Evolutionary conservation across 192 early-diverging fungal genomes (phyloP).

Genomic region (Backusella luteola): DNA sequence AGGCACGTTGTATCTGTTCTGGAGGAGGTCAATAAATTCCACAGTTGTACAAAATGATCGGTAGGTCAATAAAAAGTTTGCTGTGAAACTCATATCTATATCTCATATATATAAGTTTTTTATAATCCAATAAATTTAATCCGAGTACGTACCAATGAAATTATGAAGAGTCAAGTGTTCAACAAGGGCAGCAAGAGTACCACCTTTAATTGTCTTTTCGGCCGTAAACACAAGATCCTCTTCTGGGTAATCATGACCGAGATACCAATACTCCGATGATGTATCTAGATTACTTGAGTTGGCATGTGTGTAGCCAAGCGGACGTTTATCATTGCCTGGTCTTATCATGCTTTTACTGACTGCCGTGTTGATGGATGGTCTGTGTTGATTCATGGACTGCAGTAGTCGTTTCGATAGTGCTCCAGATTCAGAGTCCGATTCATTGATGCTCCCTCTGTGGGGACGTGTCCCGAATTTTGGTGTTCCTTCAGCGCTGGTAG

Average conservation of each 20-base stretch:
- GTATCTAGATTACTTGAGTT: neutral
- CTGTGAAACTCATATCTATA: conserved; percentile 76
- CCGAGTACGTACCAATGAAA: conserved; percentile 23
- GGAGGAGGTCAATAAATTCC: conserved; percentile 76
- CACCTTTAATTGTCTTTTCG: conserved; percentile 87
- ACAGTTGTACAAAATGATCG: conserved; percentile 85
- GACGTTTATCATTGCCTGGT: neutral
- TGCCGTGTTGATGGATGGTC: conserved; percentile 1
- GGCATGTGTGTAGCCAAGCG: neutral
- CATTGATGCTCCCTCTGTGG: conserved; percentile 11
- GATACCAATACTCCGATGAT: conserved; percentile 70
- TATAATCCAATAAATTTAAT: no score
- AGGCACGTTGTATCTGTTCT: conserved; percentile 74
- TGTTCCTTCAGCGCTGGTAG: neutral
- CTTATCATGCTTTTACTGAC: neutral
- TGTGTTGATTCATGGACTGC: neutral
- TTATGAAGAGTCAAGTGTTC: conserved; percentile 94
- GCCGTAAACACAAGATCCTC: conserved; percentile 80
- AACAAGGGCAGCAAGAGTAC: conserved; percentile 82
- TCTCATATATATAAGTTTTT: no score
- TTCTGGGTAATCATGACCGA: conserved; percentile 75
- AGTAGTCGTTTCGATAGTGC: neutral
- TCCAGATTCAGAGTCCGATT: neutral
- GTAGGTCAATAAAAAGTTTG: conserved; percentile 93
- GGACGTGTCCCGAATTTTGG: neutral